Percentiles rank a stretch among this genome's conserved stretches.
Evolutionary conservation across 305 asterid species (phyloP).

Genomic region (Plantago lanceolata): DNA sequence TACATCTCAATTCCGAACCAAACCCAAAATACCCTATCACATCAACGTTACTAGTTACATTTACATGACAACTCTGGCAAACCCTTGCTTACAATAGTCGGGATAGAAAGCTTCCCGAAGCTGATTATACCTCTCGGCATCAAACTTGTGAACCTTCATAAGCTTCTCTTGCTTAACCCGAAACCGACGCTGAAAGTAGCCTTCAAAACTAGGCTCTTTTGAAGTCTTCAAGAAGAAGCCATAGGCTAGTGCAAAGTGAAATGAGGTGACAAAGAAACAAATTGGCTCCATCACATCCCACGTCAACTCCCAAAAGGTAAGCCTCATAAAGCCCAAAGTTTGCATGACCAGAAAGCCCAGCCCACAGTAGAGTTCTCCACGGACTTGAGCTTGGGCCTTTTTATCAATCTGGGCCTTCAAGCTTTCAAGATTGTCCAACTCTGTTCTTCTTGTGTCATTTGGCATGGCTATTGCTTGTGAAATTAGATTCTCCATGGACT

Average conservation of each 20-base stretch:
- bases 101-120: conserved; percentile 50
- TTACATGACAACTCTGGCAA: background rate
- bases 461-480: conserved; percentile 50
- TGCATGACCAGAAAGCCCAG: conserved; percentile 37
- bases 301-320: conserved; percentile 46
- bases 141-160: conserved; percentile 50
- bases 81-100: background rate
- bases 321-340: conserved; percentile 48
- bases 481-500: conserved; percentile 59
- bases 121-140: conserved; percentile 47
- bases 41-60: background rate
- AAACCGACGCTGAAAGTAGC: conserved; percentile 62
- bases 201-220: conserved; percentile 75
- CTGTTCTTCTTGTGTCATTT: conserved; percentile 64
- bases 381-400: conserved; percentile 57
- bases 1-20: conserved; percentile 24
- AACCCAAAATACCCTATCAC: conserved; percentile 22
- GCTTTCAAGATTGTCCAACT: conserved; percentile 47
- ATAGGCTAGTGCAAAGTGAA: conserved; percentile 44
- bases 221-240: conserved; percentile 78
- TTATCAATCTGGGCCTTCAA: conserved; percentile 57
- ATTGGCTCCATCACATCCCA: conserved; percentile 58
- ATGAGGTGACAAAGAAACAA: conserved; percentile 43
- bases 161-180: conserved; percentile 59
- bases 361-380: conserved; percentile 44